A percentile compares a stretch with the other conserved stretches of the same genome.
Conservation (phyloP, 2,329 filamentous ascomycete species). For the Fusarium protoensiforme region DNA sequence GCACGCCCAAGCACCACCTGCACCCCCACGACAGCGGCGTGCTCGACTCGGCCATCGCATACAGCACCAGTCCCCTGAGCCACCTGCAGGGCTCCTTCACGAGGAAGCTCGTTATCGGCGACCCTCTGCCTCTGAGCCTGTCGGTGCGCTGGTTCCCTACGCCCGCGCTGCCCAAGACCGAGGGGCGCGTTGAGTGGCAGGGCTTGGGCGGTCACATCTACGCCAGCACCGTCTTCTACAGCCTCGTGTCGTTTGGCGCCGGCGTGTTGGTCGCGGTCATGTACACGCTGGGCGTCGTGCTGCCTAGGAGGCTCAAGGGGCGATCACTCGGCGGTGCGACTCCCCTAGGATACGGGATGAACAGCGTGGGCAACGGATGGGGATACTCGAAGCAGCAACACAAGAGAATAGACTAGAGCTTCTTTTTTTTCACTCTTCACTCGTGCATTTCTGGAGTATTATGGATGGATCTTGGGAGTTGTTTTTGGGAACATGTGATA, state of each 20-base stretch:
- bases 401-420: slow-evolving; percentile 60
- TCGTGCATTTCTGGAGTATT: slow-evolving; percentile 39
- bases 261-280: slow-evolving; percentile 65
- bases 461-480: slow-evolving; percentile 21
- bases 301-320: slow-evolving; percentile 64
- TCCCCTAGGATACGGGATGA: slow-evolving; percentile 66
- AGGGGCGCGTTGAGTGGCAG: slow-evolving; percentile 72
- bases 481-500: slow-evolving; percentile 17
- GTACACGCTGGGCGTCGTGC: slow-evolving; percentile 70
- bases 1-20: slow-evolving; percentile 69
- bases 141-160: slow-evolving; percentile 89
- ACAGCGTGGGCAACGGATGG: slow-evolving; percentile 67
- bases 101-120: slow-evolving; percentile 84
- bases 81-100: slow-evolving; percentile 64
- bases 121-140: slow-evolving; percentile 82
- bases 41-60: slow-evolving; percentile 87
- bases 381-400: slow-evolving; percentile 56
- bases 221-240: slow-evolving; percentile 72
- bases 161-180: slow-evolving; percentile 74
- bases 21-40: slow-evolving; percentile 78
- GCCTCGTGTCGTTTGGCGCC: slow-evolving; percentile 67
- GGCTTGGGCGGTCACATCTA: slow-evolving; percentile 73
- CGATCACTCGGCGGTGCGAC: slow-evolving; percentile 66
- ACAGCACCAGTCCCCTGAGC: slow-evolving; percentile 80
- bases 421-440: neutral